These are phyloP conservation scores for Xylona heveae DNA, from an alignment of 495 filamentous ascomycete species.

Conservation along the genomic window DNA sequence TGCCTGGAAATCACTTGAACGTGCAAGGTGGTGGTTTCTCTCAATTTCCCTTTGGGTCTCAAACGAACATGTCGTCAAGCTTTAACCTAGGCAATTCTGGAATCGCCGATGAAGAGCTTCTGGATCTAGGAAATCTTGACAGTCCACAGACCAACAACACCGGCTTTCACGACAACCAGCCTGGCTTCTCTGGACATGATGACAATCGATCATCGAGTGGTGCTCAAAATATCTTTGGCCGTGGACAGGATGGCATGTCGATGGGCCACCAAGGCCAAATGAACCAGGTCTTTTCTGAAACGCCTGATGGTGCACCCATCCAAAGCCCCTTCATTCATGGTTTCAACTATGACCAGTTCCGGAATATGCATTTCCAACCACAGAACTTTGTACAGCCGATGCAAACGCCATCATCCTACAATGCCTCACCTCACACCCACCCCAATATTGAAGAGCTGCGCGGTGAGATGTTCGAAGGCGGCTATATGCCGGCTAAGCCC, in stretches of 20 bases:
- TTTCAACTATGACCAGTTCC: constrained; percentile 53
- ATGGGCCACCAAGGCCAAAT: constrained; percentile 13
- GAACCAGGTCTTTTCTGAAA: constrained; percentile 60
- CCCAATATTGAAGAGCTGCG: constrained; percentile 16
- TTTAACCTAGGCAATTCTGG: constrained; percentile 24
- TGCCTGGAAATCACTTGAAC: constrained; percentile 20
- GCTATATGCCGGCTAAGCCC: constrained; percentile 24
- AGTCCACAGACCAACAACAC: constrained; percentile 19
- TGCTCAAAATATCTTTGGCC: too few relatives aligned
- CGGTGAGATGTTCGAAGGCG: constrained; percentile 23
- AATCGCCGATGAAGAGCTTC: constrained; percentile 42
- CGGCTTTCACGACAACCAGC: constrained; percentile 23
- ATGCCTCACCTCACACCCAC: constrained; percentile 27
- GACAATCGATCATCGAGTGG: too few relatives aligned
- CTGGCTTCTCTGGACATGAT: constrained; percentile 16
- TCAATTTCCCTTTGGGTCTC: constrained; percentile 8
- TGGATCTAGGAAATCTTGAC: constrained; percentile 28
- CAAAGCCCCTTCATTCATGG: constrained; percentile 63
- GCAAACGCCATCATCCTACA: constrained; percentile 15
- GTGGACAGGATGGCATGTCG: constrained; percentile 1
- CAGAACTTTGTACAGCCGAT: constrained; percentile 15
- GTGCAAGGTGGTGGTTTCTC: constrained; percentile 11
- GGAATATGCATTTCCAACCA: constrained; percentile 34
- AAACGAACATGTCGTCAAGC: constrained; percentile 9
- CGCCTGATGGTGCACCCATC: constrained; percentile 71